These are phyloP conservation scores for Candida cerambycidarum DNA, from an alignment of 805 yeast genomes.

Conservation along the genomic window DNA sequence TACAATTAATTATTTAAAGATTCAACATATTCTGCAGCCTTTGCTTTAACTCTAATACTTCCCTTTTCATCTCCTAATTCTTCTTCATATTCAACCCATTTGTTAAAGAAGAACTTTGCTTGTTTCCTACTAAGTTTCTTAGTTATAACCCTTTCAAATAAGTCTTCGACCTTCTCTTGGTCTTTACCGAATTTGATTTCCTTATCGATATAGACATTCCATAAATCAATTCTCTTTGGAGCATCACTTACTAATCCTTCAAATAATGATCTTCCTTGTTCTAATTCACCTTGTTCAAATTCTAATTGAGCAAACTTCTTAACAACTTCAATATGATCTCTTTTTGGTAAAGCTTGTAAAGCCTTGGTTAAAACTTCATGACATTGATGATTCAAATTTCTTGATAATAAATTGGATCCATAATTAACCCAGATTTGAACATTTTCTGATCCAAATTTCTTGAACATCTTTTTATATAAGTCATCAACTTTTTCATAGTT, in stretches of 20 bases:
- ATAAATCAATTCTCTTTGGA: conserved; percentile 87
- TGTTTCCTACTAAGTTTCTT: conserved; percentile 78
- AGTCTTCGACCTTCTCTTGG: conserved; percentile 65
- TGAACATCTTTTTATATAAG: conserved; percentile 64
- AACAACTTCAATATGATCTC: conserved; percentile 75
- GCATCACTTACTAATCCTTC: conserved; percentile 90
- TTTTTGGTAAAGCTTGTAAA: conserved; percentile 65
- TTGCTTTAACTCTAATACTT: conserved; percentile 82
- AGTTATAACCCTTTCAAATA: conserved; percentile 77
- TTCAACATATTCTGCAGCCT: conserved; percentile 77
- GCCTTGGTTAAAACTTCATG: conserved; percentile 76
- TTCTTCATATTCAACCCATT: conserved; percentile 85
- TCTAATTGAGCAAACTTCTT: conserved; percentile 88
- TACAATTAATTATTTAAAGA: conserved; percentile 7
- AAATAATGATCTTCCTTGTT: conserved; percentile 90
- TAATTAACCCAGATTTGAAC: conserved; percentile 78
- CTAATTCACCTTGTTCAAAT: conserved; percentile 83
- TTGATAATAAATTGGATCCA: conserved; percentile 72
- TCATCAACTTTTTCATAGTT: conserved; percentile 69
- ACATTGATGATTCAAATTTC: conserved; percentile 56
- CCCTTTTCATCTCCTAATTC: conserved; percentile 64
- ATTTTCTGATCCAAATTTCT: conserved; percentile 67
- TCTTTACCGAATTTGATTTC: conserved; percentile 70
- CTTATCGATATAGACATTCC: conserved; percentile 95
- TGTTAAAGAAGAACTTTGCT: conserved; percentile 91